Conservation (phyloP, 1,284 basidiomycete genomes). For the Cryptococcus amylolentus region DNA sequence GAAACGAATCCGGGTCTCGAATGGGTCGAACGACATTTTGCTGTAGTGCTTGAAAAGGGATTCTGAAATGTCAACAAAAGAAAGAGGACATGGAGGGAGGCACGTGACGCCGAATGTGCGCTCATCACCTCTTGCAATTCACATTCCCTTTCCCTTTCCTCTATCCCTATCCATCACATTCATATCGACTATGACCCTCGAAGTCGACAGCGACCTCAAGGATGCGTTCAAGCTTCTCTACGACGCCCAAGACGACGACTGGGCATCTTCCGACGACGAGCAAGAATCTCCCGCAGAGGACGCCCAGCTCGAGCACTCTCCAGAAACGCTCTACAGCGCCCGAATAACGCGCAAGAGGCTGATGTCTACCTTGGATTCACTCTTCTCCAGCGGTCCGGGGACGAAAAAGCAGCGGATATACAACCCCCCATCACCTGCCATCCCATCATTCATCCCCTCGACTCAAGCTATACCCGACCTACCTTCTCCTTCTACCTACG, state of each 20-base stretch:
- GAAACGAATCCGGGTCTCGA: constrained; percentile 85
- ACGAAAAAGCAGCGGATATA: constrained; percentile 18
- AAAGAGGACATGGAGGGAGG: too few relatives aligned
- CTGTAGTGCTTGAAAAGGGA: too few relatives aligned
- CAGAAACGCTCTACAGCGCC: neutral
- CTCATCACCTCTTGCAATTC: too few relatives aligned
- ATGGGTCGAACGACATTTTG: constrained; percentile 69
- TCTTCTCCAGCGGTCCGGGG: constrained; percentile 4
- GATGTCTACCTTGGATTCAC: constrained; percentile 15
- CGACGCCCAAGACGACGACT: constrained; percentile 17
- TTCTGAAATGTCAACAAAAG: too few relatives aligned
- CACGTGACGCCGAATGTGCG: too few relatives aligned
- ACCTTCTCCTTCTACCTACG: constrained; percentile 18
- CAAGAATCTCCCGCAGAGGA: constrained; percentile 4
- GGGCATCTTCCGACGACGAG: constrained; percentile 11
- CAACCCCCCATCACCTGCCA: neutral
- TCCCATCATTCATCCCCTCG: constrained; percentile 17
- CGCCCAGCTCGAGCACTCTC: neutral
- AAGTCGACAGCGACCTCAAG: too few relatives aligned
- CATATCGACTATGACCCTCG: too few relatives aligned
- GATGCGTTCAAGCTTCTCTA: constrained; percentile 32
- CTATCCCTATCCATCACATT: too few relatives aligned
- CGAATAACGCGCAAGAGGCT: constrained; percentile 19
- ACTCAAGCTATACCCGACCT: constrained; percentile 23
- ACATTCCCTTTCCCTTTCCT: too few relatives aligned